Conservation (phyloP, 2,329 filamentous ascomycete genomes). For the Alternaria sp. region DNA sequence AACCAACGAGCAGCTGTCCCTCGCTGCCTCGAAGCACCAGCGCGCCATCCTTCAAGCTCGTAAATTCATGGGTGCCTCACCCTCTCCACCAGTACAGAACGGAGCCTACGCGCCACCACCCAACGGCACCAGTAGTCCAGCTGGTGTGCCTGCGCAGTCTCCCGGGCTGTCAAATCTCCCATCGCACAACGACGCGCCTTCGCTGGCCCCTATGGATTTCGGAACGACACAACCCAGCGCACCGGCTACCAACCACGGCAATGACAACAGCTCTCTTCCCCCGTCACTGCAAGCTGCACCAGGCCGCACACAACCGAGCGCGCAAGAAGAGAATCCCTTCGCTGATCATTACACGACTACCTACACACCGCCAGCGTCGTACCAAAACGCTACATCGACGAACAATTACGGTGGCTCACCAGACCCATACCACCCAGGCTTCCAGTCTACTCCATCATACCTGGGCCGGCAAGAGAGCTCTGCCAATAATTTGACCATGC, state of each 20-base stretch:
- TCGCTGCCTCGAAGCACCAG: constrained; percentile 83
- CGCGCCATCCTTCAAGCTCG: constrained; percentile 71
- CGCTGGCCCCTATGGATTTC: constrained; percentile 24
- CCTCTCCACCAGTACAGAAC: constrained; percentile 23
- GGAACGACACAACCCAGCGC: constrained; percentile 13
- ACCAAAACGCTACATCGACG: constrained; percentile 16
- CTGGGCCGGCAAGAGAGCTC: constrained; percentile 53
- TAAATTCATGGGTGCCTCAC: constrained; percentile 47
- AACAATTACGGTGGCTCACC: constrained; percentile 29
- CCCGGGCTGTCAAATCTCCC: constrained; percentile 12
- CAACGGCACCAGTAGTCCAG: background rate
- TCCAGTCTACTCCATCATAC: constrained; percentile 51
- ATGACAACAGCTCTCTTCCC: constrained; percentile 30
- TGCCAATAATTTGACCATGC: constrained; percentile 54
- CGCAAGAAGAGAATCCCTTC: constrained; percentile 48
- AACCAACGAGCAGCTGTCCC: constrained; percentile 88
- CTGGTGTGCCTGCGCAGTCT: constrained; percentile 19
- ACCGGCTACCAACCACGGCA: constrained; percentile 18
- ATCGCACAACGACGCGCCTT: constrained; percentile 20
- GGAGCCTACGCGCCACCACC: constrained; percentile 7
- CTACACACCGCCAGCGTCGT: constrained; percentile 32
- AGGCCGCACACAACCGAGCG: constrained; percentile 15
- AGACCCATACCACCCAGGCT: constrained; percentile 43
- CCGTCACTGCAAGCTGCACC: constrained; percentile 37
- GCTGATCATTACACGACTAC: constrained; percentile 49